Conservation (phyloP, 305 asterid genomes). For the Fraxinus ornus region DNA sequence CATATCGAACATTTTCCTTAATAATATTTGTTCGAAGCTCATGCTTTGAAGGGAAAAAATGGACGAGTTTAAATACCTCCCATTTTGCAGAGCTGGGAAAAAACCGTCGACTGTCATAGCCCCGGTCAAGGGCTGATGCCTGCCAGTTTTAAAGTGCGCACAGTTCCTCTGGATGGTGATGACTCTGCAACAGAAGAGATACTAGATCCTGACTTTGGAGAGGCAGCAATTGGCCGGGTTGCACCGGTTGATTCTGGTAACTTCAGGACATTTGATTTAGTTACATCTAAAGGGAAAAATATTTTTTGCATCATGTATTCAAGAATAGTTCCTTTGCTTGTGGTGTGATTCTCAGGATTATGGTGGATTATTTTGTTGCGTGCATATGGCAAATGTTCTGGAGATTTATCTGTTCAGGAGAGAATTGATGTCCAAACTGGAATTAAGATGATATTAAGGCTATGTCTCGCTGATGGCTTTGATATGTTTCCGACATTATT, state of each 20-base stretch:
- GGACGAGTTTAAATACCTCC: not conserved
- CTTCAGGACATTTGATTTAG: slow-evolving; percentile 5
- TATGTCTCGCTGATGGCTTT: slow-evolving; percentile 76
- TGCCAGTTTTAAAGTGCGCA: slow-evolving; percentile 71
- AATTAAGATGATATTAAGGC: slow-evolving; percentile 66
- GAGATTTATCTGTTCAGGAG: slow-evolving; percentile 68
- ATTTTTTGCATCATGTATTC: not conserved
- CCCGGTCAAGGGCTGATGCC: slow-evolving; percentile 87
- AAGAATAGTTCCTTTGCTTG: slow-evolving; percentile 6
- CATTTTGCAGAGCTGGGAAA: slow-evolving; percentile 69
- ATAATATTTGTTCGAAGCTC: not conserved
- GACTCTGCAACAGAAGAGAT: slow-evolving; percentile 65
- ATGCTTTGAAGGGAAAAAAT: not conserved
- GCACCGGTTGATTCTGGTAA: slow-evolving; percentile 83
- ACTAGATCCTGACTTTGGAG: slow-evolving; percentile 80
- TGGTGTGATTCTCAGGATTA: slow-evolving; percentile 45
- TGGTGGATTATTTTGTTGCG: slow-evolving; percentile 84
- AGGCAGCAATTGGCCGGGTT: slow-evolving; percentile 80
- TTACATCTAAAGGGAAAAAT: not conserved
- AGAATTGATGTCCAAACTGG: slow-evolving; percentile 79
- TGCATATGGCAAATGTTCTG: slow-evolving; percentile 71
- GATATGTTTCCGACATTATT: slow-evolving; percentile 75
- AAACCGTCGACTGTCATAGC: slow-evolving; percentile 78
- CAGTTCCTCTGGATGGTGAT: slow-evolving; percentile 60
- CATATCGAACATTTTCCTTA: not conserved